Evolutionary conservation across 2,329 filamentous ascomycete species (phyloP).

Genomic region (Ophiostoma pallidulum): DNA sequence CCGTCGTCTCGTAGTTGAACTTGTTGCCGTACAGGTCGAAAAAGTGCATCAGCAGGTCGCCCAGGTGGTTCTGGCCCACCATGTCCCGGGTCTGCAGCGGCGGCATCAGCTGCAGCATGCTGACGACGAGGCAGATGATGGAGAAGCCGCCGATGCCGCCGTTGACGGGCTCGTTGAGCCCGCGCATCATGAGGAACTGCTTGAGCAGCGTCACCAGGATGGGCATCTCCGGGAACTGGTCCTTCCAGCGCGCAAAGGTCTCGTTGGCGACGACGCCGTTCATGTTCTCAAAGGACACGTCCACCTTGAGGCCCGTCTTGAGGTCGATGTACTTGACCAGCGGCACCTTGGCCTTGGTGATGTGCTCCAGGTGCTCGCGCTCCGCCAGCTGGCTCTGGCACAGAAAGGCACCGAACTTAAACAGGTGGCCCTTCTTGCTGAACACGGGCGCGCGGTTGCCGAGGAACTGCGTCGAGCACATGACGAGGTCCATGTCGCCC

Average conservation of each 20-base stretch:
- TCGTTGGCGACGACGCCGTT: slow-evolving; percentile 70
- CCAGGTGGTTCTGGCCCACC: slow-evolving; percentile 57
- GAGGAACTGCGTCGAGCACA: slow-evolving; percentile 54
- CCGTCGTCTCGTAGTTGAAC: slow-evolving; percentile 60
- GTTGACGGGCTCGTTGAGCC: slow-evolving; percentile 80
- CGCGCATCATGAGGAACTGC: slow-evolving; percentile 82
- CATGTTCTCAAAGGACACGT: slow-evolving; percentile 89
- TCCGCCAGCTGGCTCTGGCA: slow-evolving; percentile 46
- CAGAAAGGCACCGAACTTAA: slow-evolving; percentile 53
- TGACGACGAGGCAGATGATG: slow-evolving; percentile 86
- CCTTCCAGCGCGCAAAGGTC: slow-evolving; percentile 74
- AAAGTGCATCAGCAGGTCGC: slow-evolving; percentile 76
- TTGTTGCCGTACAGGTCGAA: slow-evolving; percentile 79
- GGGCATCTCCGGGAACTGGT: slow-evolving; percentile 73
- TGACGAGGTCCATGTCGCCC: slow-evolving; percentile 89
- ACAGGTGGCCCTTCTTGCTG: slow-evolving; percentile 47
- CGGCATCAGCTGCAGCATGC: slow-evolving; percentile 74
- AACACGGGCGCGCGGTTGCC: slow-evolving; percentile 39
- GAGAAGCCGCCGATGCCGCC: slow-evolving; percentile 92
- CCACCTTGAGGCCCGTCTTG: slow-evolving; percentile 70
- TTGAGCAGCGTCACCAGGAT: slow-evolving; percentile 82
- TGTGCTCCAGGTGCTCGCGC: slow-evolving; percentile 52
- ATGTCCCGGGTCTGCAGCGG: slow-evolving; percentile 53
- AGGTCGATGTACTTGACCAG: slow-evolving; percentile 84
- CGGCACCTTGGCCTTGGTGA: slow-evolving; percentile 72